Percentiles rank a stretch among this genome's conserved stretches.
phyloP scores from a whole-genome alignment of 2,329 filamentous ascomycete genomes.

The Monosporascus sp. region DNA sequence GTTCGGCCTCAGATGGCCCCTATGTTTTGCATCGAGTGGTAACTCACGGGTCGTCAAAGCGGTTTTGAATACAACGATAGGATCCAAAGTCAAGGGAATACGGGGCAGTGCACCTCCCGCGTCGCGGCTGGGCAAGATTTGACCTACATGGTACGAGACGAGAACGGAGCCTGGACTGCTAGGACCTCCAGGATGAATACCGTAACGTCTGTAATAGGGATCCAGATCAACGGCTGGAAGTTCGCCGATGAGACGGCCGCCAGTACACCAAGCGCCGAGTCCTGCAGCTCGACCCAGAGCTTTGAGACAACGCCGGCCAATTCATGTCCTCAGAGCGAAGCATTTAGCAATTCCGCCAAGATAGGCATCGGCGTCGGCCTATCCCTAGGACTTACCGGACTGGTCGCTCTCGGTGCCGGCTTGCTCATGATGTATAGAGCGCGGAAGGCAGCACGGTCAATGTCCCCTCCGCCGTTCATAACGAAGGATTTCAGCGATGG shows the following conservation, averaged over 20 bases:
- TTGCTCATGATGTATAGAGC: slow-evolving; percentile 14
- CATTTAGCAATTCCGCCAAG: slow-evolving; percentile 2
- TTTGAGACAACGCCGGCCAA: neutral
- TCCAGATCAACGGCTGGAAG: slow-evolving; percentile 15
- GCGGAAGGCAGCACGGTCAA: slow-evolving; percentile 6
- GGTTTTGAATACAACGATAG: neutral
- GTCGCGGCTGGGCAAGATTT: slow-evolving; percentile 6
- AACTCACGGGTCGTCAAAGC: neutral
- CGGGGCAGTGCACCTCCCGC: slow-evolving; percentile 13
- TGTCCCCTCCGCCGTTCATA: slow-evolving; percentile 1
- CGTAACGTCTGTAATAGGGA: slow-evolving; percentile 7
- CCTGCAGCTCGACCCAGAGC: slow-evolving; percentile 1
- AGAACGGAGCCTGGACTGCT: slow-evolving; percentile 7
- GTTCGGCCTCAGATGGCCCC: neutral
- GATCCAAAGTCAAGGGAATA: slow-evolving; percentile 4
- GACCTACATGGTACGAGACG: slow-evolving; percentile 7
- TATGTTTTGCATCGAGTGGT: neutral
- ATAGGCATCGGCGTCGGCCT: slow-evolving; percentile 14
- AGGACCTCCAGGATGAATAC: slow-evolving; percentile 7
- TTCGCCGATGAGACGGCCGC: slow-evolving; percentile 8
- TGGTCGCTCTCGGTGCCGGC: slow-evolving; percentile 11
- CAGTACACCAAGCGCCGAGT: slow-evolving; percentile 3
- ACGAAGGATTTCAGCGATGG: slow-evolving; percentile 1
- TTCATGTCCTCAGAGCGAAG: neutral
- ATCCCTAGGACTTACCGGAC: slow-evolving; percentile 13